Conservation (phyloP, 768 basidiomycete genomes). For the Pisolithus microcarpus region DNA sequence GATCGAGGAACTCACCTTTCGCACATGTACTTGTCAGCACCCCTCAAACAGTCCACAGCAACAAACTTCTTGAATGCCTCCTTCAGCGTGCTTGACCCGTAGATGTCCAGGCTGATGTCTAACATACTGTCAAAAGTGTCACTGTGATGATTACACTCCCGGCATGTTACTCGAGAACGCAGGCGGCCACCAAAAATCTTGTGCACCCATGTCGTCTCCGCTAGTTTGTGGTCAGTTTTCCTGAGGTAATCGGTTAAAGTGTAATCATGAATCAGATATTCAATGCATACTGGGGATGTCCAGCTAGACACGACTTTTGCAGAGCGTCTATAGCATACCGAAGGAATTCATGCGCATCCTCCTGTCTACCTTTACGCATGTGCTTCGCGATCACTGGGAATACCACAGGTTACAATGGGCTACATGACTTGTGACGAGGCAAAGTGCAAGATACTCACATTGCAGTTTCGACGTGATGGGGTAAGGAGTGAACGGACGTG, state of each 20-base stretch:
- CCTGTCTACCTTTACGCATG: conserved; percentile 86
- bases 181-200: conserved; percentile 89
- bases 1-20: conserved; percentile 67
- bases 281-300: conserved; percentile 55
- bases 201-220: conserved; percentile 91
- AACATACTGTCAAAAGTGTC: conserved; percentile 96
- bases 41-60: conserved; percentile 74
- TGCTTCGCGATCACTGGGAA: conserved; percentile 79
- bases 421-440: conserved; percentile 5
- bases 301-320: conserved; percentile 76
- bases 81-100: conserved; percentile 50
- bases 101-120: conserved; percentile 89
- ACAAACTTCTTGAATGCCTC: conserved; percentile 78
- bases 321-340: conserved; percentile 89
- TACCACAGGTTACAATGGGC: not conserved
- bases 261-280: not conserved
- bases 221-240: conserved; percentile 62
- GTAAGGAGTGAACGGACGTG: conserved; percentile 53
- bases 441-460: conserved; percentile 37
- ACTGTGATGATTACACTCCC: conserved; percentile 74
- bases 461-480: conserved; percentile 62
- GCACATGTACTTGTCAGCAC: conserved; percentile 95
- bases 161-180: conserved; percentile 86
- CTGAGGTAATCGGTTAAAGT: conserved; percentile 30
- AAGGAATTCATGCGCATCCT: conserved; percentile 97